These are phyloP conservation scores for Kurtzmaniella quercitrusa DNA, from an alignment of 1,139 yeast genomes.

Conservation along the genomic window DNA sequence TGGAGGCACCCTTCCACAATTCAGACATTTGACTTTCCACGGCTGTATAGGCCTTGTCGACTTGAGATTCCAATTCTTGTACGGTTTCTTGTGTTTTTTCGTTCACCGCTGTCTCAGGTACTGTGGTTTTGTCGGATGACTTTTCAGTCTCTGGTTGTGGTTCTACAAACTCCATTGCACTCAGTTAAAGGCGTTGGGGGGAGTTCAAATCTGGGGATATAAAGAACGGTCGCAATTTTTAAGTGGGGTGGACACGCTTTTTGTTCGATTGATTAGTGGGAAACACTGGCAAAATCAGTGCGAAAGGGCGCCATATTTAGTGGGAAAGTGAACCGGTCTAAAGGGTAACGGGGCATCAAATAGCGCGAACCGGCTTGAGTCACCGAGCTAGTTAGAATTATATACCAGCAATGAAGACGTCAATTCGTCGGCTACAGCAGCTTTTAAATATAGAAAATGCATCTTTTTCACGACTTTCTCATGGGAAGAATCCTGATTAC, in stretches of 20 bases:
- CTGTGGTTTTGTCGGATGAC: constrained; percentile 16
- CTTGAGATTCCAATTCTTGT: constrained; percentile 46
- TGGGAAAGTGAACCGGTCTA: too few species aligned
- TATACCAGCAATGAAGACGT: constrained; percentile 6
- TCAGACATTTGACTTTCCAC: constrained; percentile 41
- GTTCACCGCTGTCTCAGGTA: constrained; percentile 11
- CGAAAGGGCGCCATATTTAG: too few species aligned
- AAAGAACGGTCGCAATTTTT: too few species aligned
- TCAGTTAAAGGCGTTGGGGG: not conserved
- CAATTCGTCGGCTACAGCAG: constrained; percentile 6
- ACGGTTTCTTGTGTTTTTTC: constrained; percentile 45
- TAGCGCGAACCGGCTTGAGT: too few species aligned
- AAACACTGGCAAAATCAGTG: too few species aligned
- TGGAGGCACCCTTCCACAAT: constrained; percentile 34
- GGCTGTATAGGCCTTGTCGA: constrained; percentile 47
- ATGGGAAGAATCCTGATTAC: constrained; percentile 7
- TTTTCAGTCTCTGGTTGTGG: constrained; percentile 13
- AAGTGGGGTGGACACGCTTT: too few species aligned
- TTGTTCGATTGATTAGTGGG: too few species aligned
- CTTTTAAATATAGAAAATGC: constrained; percentile 16
- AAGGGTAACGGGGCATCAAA: too few species aligned
- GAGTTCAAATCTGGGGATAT: too few species aligned
- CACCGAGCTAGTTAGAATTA: not conserved
- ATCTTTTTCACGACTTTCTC: constrained; percentile 12
- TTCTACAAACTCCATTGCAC: constrained; percentile 30